These are phyloP conservation scores for Bacterosira constricta DNA, from an alignment of 108 stramenopile species.

Conservation along the genomic window DNA sequence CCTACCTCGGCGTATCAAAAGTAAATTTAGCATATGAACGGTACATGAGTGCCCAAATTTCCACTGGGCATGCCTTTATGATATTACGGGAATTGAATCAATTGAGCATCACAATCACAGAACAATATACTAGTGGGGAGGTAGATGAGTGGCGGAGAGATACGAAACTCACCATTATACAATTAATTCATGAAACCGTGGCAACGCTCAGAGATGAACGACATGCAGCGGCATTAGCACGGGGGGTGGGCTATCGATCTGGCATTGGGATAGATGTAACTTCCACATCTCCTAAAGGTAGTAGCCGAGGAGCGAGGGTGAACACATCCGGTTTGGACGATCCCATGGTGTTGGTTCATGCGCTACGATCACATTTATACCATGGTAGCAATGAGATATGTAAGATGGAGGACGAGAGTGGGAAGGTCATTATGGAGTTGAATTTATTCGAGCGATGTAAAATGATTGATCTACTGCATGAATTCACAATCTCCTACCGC, in stretches of 20 bases:
- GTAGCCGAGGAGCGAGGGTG: not conserved
- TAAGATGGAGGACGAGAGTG: not conserved
- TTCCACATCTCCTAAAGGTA: not conserved
- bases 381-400: constrained; percentile 8
- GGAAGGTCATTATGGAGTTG: not conserved
- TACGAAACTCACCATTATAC: constrained; percentile 30
- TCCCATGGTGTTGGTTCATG: constrained; percentile 52
- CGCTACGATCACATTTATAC: constrained; percentile 56
- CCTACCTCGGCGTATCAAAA: constrained; percentile 58
- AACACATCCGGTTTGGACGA: constrained; percentile 16
- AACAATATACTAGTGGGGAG: constrained; percentile 6
- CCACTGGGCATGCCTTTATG: constrained; percentile 30
- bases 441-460: constrained; percentile 51
- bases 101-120: constrained; percentile 37
- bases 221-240: constrained; percentile 32
- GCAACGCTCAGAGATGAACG: constrained; percentile 26
- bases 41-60: constrained; percentile 43
- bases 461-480: constrained; percentile 49
- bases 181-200: constrained; percentile 38
- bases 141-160: constrained; percentile 30
- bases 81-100: constrained; percentile 54
- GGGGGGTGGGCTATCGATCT: constrained; percentile 5
- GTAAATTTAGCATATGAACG: constrained; percentile 61
- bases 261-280: not conserved
- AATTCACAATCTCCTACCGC: constrained; percentile 42